phyloP scores from a whole-genome alignment of 176 grass and related monocot species.

The Avena eriantha region DNA sequence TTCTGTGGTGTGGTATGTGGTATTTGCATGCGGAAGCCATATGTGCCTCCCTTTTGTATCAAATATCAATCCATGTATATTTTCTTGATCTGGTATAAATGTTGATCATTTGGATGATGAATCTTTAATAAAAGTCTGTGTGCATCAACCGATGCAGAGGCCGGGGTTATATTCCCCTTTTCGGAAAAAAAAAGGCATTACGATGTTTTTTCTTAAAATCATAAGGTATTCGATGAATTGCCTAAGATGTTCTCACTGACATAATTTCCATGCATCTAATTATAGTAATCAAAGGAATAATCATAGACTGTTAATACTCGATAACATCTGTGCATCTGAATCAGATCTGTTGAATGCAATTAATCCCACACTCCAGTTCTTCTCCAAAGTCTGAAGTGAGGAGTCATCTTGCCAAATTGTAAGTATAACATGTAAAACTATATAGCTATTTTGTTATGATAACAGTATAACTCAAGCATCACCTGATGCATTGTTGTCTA shows the following conservation, averaged over 20 bases:
- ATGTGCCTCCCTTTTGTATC: too few species aligned
- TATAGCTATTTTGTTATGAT: not conserved
- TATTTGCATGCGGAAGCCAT: too few species aligned
- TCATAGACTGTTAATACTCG: not conserved
- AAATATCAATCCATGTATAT: too few species aligned
- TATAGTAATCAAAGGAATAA: not conserved
- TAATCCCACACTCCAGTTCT: not conserved
- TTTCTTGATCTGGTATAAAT: too few species aligned
- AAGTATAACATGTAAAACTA: not conserved
- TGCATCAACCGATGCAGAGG: too few species aligned
- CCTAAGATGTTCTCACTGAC: not conserved
- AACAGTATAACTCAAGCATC: too few species aligned
- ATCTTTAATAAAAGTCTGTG: too few species aligned
- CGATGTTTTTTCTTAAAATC: not conserved
- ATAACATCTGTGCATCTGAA: not conserved
- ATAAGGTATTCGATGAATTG: not conserved
- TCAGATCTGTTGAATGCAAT: not conserved
- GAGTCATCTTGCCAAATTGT: not conserved
- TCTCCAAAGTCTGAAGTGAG: not conserved
- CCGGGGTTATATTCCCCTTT: too few species aligned
- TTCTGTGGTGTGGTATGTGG: too few species aligned
- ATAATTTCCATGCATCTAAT: not conserved
- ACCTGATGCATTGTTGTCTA: too few species aligned
- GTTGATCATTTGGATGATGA: too few species aligned
- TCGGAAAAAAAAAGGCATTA: not conserved